Conservation (phyloP, 345 rosid genomes). For the Lenwebbia sp. region DNA sequence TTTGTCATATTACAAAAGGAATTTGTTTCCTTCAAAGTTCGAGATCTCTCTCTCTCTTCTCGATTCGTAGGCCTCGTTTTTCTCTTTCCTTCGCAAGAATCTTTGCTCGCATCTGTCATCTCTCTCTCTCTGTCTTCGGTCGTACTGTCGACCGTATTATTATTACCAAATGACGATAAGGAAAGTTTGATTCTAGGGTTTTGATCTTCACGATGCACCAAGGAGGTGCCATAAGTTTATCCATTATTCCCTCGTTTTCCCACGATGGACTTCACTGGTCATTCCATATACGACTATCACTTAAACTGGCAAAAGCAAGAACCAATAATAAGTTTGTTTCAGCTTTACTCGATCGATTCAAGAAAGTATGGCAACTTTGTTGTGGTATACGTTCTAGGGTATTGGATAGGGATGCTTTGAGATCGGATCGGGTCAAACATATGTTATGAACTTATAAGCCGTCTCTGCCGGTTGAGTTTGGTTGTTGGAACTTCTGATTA, state of each 20-base stretch:
- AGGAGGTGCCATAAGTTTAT: neutral
- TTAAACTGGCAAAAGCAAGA: neutral
- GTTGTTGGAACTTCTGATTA: neutral
- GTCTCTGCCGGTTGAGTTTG: neutral
- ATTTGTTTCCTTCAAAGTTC: neutral
- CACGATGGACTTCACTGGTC: neutral
- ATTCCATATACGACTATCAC: neutral
- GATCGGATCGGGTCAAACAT: neutral
- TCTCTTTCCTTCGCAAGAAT: conserved; percentile 14
- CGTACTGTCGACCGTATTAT: conserved; percentile 31
- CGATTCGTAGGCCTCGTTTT: neutral
- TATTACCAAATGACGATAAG: conserved; percentile 34
- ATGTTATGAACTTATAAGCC: fast-evolving
- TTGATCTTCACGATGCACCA: neutral
- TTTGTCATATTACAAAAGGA: no score
- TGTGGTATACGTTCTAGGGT: neutral
- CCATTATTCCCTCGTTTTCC: neutral
- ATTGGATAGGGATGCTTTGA: neutral
- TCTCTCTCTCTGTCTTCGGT: neutral
- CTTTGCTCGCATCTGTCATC: conserved; percentile 14
- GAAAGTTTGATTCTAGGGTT: neutral
- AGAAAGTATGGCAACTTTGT: neutral
- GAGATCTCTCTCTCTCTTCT: neutral
- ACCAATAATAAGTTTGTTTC: neutral
- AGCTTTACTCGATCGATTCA: neutral